Base-by-base conservation (phyloP, 257 asterid genomes). In the Mitragyna speciosa region DNA sequence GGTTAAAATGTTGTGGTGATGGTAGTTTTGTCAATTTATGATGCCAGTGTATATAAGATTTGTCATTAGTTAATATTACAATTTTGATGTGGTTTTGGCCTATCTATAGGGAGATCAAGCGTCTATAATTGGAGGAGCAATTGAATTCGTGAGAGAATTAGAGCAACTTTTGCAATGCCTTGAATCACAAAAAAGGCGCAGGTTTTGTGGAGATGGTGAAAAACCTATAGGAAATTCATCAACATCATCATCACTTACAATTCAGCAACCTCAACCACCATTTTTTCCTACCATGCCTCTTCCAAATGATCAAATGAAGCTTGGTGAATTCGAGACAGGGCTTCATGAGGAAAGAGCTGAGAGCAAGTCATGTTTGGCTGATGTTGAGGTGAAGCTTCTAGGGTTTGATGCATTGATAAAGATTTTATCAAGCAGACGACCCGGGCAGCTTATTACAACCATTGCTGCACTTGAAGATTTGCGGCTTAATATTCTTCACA, bases 101-200 rank as follows among this genome's bases (percentile, higher is more conserved):
- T 19, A 39, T 47, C 22, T 71, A 9, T 65, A 95, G 99, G 98
- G 99, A 39, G 99, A 95, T 86, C 99, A 95, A 87, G 97, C 99
- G 20, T 95, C 99, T 2, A 95, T 93, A 86, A 88, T 95, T 2
- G 99, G 99, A 5, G 98, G 99, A 76, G 98, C 99, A 17, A 95
- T 92, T 2, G 99, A 95, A 86, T 95, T 93, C 49, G 98, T 95
- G 72, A 88, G 95, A 75, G 99, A 93, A 70, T 67, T 93, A 36
- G 99, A 95, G 51, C 99, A 95, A 75, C 98, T 95, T 10, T 84
- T 95, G 39, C 97, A 95, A 82, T 95, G 99, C 87, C 95, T 95
- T 8, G 98, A 93, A 85, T 95, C 98, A 3, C 97, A 95, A 70
- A 95, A 95, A 78, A 84, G 99, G 81, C 85, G 99, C 49, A 83